Evolutionary conservation across 2,329 filamentous ascomycete genomes (phyloP).

Genomic region (Colletotrichum paranaense): DNA sequence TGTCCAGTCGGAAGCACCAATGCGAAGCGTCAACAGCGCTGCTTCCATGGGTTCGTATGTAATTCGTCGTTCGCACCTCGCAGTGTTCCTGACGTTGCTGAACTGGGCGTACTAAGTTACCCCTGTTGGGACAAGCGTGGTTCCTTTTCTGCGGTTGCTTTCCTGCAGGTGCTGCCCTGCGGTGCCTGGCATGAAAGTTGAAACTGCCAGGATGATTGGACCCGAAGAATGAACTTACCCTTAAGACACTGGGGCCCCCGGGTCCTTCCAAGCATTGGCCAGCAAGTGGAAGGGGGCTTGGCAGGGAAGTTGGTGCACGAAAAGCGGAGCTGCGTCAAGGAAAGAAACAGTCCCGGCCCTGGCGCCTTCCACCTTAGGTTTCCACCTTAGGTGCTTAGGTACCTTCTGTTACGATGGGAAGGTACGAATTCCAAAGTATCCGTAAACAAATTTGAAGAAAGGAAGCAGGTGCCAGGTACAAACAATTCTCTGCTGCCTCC

Average conservation of each 20-base stretch:
- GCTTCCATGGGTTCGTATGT: background rate
- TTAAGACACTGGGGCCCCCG: background rate
- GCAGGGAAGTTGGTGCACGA: background rate
- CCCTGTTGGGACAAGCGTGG: background rate
- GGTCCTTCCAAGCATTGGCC: background rate
- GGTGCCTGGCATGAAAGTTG: background rate
- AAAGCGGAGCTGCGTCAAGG: background rate
- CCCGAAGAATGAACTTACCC: background rate
- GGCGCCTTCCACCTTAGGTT: background rate
- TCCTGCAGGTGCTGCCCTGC: conserved; percentile 4
- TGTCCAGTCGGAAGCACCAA: background rate
- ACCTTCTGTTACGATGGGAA: no score
- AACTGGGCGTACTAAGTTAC: background rate
- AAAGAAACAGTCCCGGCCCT: background rate
- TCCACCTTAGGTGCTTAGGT: background rate
- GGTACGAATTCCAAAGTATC: no score
- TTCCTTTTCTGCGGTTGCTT: background rate
- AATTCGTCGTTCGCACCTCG: background rate
- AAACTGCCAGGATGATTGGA: conserved; percentile 9
- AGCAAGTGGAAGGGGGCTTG: background rate
- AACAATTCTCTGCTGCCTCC: no score
- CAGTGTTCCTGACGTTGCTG: background rate
- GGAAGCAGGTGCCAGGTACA: no score
- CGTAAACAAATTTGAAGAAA: background rate
- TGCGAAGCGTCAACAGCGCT: conserved; percentile 5